These are phyloP conservation scores for Apiospora sp. DNA, from an alignment of 2,329 filamentous ascomycete genomes.

Conservation along the genomic window DNA sequence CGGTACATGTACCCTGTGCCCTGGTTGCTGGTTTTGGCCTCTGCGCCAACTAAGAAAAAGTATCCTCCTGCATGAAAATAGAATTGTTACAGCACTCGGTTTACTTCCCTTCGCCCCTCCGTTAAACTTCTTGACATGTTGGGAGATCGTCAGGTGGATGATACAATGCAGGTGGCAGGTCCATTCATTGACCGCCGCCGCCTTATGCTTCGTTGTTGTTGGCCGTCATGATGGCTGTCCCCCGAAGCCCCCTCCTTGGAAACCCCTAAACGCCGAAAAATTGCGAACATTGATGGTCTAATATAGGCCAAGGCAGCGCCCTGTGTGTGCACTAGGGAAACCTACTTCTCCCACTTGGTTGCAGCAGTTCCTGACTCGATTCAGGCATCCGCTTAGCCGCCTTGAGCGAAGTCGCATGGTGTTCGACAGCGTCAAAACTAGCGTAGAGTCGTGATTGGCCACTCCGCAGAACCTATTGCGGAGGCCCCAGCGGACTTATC, in stretches of 20 bases:
- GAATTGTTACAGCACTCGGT: neutral
- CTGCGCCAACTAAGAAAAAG: neutral
- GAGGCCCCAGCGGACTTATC: constrained; percentile 25
- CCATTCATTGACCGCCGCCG: constrained; percentile 17
- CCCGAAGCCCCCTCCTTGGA: neutral
- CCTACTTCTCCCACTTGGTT: constrained; percentile 12
- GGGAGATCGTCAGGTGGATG: constrained; percentile 16
- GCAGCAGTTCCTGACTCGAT: constrained; percentile 23
- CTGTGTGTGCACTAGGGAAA: constrained; percentile 15
- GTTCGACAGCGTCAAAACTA: constrained; percentile 23
- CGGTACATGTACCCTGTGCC: neutral
- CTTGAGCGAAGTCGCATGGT: constrained; percentile 20
- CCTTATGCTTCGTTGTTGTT: neutral
- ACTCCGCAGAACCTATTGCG: constrained; percentile 29
- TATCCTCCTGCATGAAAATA: neutral
- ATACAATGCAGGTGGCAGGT: constrained; percentile 15
- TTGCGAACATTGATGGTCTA: constrained; percentile 5
- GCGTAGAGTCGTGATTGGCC: constrained; percentile 28
- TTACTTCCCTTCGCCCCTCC: neutral
- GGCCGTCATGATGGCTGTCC: neutral
- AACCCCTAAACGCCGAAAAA: neutral
- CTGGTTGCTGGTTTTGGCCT: constrained; percentile 3
- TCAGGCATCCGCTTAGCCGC: constrained; percentile 20
- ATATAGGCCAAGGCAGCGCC: constrained; percentile 15
- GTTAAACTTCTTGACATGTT: constrained; percentile 13